Base-by-base conservation (phyloP, 768 basidiomycete genomes). In the Phanerochaete carnosa region DNA sequence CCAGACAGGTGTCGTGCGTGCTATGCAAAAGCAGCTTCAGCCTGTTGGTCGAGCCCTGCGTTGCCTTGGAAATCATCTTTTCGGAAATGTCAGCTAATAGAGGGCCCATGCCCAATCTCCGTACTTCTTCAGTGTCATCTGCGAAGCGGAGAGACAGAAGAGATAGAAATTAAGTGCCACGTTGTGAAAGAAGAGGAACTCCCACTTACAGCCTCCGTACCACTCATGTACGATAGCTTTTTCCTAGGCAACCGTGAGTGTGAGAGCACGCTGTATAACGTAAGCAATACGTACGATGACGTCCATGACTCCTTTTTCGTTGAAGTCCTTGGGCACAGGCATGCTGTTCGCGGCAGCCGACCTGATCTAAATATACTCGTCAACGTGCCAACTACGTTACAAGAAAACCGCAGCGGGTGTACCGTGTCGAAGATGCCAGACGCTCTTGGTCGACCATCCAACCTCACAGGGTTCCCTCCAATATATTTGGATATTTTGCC, bases 381-480 rank as follows among this genome's bases (percentile, higher is more conserved):
- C 15, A 23, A n/a, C 19, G 29, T 33, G 39, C 39, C 13, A 16
- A 23, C 26, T 26, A 23, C 32, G 56, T 23, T 16, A 22, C 22
- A 29, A 15, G 45, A n/a, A 43, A 11, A 46, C 29, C 15, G 16
- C 5, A 39, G n/a, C 19, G 61, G 68, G 52, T 69, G 15, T 50
- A 87, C 87, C 0, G 90, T 90, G 70, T 92, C 90, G 59, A 92
- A 76, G 12, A 93, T 80, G 6, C 90, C 90, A 15, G 85, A 89
- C 2, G 87, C 88, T 55, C 88, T 74, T 1, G 92, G 92, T 68
- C 82, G 85, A 0, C 90, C 89, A 64, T 93, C 89, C 16, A 94
- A 75, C 11, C 89, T 82, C 13, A 94, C 73, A 0, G 89, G 86
- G 29, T 83, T 85, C 0, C 88, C 89, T 23, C 80, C 78, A 32